Percentiles rank a stretch among this genome's conserved stretches.
Evolutionary conservation across 352 stramenopile genomes (phyloP).

Genomic region (Albugo laibachii): DNA sequence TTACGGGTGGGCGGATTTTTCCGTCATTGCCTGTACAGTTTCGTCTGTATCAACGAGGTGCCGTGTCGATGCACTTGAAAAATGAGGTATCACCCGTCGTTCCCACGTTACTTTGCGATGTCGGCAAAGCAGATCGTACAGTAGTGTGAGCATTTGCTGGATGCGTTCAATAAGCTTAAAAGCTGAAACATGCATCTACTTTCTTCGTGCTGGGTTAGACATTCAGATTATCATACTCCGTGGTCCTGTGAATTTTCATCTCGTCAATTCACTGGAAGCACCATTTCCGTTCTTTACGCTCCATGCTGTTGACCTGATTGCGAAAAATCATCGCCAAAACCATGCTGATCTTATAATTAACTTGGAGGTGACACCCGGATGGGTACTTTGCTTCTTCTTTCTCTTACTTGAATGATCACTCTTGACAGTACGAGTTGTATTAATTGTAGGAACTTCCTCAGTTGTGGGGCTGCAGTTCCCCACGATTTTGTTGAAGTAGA

Average conservation of each 20-base stretch:
- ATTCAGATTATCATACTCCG: constrained; percentile 38
- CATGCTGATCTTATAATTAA: constrained; percentile 22
- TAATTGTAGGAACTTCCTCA: constrained; percentile 71
- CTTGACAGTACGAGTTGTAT: constrained; percentile 50
- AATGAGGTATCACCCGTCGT: constrained; percentile 3
- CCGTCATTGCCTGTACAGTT: too few relatives aligned
- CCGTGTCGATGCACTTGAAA: too few relatives aligned
- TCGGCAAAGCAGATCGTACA: constrained; percentile 45
- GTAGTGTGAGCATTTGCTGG: constrained; percentile 62
- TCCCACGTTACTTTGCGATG: constrained; percentile 9
- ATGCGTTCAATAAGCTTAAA: constrained; percentile 66
- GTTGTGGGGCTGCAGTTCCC: constrained; percentile 22
- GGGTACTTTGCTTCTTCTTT: neutral
- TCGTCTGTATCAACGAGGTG: too few relatives aligned
- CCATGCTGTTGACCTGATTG: constrained; percentile 60
- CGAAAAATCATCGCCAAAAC: constrained; percentile 74
- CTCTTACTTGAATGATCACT: neutral
- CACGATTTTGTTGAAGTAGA: constrained; percentile 3
- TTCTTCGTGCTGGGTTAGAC: constrained; percentile 82
- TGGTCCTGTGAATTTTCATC: constrained; percentile 61
- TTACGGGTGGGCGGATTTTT: too few relatives aligned
- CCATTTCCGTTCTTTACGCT: constrained; percentile 68
- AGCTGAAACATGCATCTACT: constrained; percentile 48
- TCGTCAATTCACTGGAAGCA: constrained; percentile 37
- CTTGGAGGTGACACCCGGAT: too few relatives aligned